Percentiles rank a stretch among this genome's conserved stretches.
These are phyloP conservation scores for Penicillium glabrum DNA, from an alignment of 2,329 filamentous ascomycete species.

Conservation along the genomic window DNA sequence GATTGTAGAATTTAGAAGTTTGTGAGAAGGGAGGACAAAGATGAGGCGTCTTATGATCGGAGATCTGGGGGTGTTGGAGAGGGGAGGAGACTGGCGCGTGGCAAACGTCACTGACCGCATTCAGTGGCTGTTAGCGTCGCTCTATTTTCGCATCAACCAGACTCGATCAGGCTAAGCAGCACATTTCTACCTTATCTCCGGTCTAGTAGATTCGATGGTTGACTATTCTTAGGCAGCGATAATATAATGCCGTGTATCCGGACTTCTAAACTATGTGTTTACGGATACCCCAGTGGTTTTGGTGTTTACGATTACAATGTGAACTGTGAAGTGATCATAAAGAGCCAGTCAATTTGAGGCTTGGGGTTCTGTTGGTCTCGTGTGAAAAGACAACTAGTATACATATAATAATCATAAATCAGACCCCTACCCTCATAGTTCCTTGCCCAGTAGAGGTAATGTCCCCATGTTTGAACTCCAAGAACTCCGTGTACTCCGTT, in stretches of 20 bases:
- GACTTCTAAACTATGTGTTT: not conserved
- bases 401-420: not conserved
- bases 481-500: conserved; percentile 40
- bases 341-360: not conserved
- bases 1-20: not conserved
- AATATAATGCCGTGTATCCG: not conserved
- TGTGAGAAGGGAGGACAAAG: not conserved
- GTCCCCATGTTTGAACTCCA: conserved; percentile 36
- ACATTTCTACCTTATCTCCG: not conserved
- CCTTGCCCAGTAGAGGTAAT: conserved; percentile 34
- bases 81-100: conserved; percentile 13
- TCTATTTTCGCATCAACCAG: conserved; percentile 1
- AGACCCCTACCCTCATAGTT: conserved; percentile 16
- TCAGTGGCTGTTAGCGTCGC: conserved; percentile 11
- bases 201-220: not conserved
- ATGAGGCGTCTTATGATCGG: not conserved
- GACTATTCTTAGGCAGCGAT: not conserved
- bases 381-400: not conserved
- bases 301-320: not conserved
- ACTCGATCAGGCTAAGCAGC: not conserved
- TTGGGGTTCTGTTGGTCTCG: not conserved
- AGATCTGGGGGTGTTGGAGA: not conserved
- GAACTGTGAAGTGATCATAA: not conserved
- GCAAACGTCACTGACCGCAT: conserved; percentile 31
- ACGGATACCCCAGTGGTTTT: not conserved